phyloP scores from a whole-genome alignment of 805 yeast species.

The Wickerhamomyces alni region DNA sequence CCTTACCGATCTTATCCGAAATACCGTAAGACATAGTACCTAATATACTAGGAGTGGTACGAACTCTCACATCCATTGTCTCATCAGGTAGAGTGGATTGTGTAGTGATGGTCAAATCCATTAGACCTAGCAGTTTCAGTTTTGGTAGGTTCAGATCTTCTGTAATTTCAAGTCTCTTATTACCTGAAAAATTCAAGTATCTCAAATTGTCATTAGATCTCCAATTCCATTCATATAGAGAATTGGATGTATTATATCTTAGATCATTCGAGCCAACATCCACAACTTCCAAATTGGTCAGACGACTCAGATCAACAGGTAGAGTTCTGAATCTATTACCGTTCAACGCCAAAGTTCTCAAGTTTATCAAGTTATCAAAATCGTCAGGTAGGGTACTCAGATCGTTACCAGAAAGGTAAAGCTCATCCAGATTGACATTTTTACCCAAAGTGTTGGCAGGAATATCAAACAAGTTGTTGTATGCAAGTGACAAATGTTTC shows the following conservation, averaged over 20 bases:
- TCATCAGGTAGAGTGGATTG: slow-evolving; percentile 82
- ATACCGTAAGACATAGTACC: slow-evolving; percentile 83
- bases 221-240: slow-evolving; percentile 99
- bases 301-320: slow-evolving; percentile 81
- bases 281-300: slow-evolving; percentile 55
- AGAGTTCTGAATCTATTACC: slow-evolving; percentile 80
- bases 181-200: slow-evolving; percentile 87
- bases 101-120: slow-evolving; percentile 92
- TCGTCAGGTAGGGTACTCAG: slow-evolving; percentile 79
- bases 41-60: slow-evolving; percentile 81
- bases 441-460: slow-evolving; percentile 66
- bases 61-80: slow-evolving; percentile 69
- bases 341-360: slow-evolving; percentile 64
- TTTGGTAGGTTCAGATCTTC: slow-evolving; percentile 73
- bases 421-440: slow-evolving; percentile 49
- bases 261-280: slow-evolving; percentile 90
- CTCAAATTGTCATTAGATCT: slow-evolving; percentile 68
- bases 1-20: slow-evolving; percentile 75
- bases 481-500: slow-evolving; percentile 65
- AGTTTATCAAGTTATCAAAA: slow-evolving; percentile 51
- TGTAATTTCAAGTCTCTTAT: slow-evolving; percentile 84
- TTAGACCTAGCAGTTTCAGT: slow-evolving; percentile 71
- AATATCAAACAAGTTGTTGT: slow-evolving; percentile 78
- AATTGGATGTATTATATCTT: slow-evolving; percentile 88
- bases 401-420: slow-evolving; percentile 80